Evolutionary conservation across 1,139 yeast species (phyloP), one percentile per base, ranked within the genome.

Genomic region (Saccharomyces hybrid): DNA sequence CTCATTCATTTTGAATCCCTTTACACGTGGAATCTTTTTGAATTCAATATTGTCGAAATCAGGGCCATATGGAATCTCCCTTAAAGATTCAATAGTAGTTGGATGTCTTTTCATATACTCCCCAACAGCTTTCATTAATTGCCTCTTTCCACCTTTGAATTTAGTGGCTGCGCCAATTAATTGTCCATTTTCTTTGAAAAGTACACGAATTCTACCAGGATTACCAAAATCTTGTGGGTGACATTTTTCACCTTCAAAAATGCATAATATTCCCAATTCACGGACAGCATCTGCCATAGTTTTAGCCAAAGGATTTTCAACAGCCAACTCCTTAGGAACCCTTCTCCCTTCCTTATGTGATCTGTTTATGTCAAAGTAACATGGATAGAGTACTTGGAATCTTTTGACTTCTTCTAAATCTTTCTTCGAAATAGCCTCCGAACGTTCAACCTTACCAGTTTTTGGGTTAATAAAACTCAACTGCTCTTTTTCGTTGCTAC

Each of bases 201-300:
- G 73, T 23, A 90, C 87, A 62, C 96, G 80, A 42, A 93, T 93
- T 63, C 98, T 79, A 13, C 99, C 99, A 1, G 97, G 95, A 68
- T 93, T 93, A 58, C 98, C 96, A 79, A 87, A 93, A 73, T 93
- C 99, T 69, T 90, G 96, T 9, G 99, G 99, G 71, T 93, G 99
- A 3, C 86, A 73, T 72, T 90, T 93, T 59, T 86, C 89, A 59
- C 93, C 83, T 71, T 87, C 93, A 59, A 83, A 76, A 54, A 84
- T 75, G 47, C 71, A 69, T 1, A 75, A 76, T 47, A 73, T 57
- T 25, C 69, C 69, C 28, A 73, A 49, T 8, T 61, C 48, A 23
- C 71, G 66, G 30, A 86, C 77, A 0, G 79, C 86, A 54, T 88
- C 95, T 34, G 87, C 79, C 32, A 93, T 78, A 3, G 88, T 83